Conservation (phyloP, 176 grass and related monocot genomes). For the Olyra latifolia region DNA sequence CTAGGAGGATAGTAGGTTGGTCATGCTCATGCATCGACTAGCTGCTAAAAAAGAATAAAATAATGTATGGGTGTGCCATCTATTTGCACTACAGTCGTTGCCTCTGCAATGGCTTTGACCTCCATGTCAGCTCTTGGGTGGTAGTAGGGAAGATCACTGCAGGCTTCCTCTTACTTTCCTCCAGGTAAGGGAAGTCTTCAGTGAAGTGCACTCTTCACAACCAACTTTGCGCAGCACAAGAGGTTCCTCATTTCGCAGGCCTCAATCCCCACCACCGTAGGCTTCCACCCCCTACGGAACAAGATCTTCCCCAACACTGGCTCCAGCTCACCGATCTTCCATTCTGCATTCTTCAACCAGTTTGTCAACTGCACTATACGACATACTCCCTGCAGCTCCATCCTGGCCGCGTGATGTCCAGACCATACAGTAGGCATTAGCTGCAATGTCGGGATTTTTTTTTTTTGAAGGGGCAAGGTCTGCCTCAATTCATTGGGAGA, state of each 20-base stretch:
- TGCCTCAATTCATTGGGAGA: too few relatives aligned
- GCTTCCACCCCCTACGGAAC: constrained; percentile 74
- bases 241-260: constrained; percentile 92
- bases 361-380: constrained; percentile 80
- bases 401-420: constrained; percentile 74
- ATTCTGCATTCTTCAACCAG: constrained; percentile 81
- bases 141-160: constrained; percentile 83
- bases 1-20: neutral
- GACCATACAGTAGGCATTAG: constrained; percentile 61
- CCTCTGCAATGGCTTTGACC: constrained; percentile 85
- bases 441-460: constrained; percentile 90
- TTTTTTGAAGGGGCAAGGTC: too few relatives aligned
- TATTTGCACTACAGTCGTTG: constrained; percentile 66
- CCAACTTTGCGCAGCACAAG: constrained; percentile 85
- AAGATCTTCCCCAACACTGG: constrained; percentile 76
- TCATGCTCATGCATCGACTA: neutral
- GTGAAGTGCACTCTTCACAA: constrained; percentile 93
- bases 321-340: constrained; percentile 91
- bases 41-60: too few relatives aligned
- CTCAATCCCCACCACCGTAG: constrained; percentile 75
- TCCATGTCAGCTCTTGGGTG: constrained; percentile 70
- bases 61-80: neutral
- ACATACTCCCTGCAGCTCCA: constrained; percentile 83
- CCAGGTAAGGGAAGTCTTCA: constrained; percentile 88
- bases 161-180: constrained; percentile 93